Evolutionary conservation across 352 stramenopile genomes (phyloP), one percentile per base, ranked within the genome.

Genomic region (Phytophthora hybrid): DNA sequence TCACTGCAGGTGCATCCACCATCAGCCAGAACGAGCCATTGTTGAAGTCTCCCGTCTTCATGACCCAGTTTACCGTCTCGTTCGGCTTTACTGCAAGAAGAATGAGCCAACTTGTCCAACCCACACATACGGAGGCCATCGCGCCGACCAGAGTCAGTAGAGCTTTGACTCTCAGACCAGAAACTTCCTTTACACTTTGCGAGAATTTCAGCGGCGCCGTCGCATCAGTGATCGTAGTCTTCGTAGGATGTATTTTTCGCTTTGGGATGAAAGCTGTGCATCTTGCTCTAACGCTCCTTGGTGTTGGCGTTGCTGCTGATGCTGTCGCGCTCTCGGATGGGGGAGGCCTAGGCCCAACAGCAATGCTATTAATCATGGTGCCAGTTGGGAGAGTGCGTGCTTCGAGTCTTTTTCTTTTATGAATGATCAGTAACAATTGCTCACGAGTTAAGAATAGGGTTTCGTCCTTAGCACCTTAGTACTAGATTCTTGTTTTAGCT

Each of bases 11-110:
- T 18, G 71, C 51, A 2, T 77, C 55, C 5, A 59, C 56, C 4
- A 82, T 32, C 13, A 71, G 56, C 71, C 76, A 82, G 53, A 79
- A 82, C 1, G 59, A 65, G 2, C 75, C 71, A 26, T 70, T 44
- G 57, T 79, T 71, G 14, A 75, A 73, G 7, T 66, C 63, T 29
- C 52, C 19, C 0, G 76, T 82, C 37, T 65, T 44, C 68, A 79
- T 79, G 41, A 77, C 32, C 16, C n/a, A 53, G 41, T 79, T 82
- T 18, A 77, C 56, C 0, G 46, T 79, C 18, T 59, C 51, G 18
- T 63, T 77, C 0, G 75, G 71, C 6, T 52, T 44, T 5, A 69
- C 47, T 2, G 47, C 73, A 0, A 82, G 37, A 0, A 71, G n/a
- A 13, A 74, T 37, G n/a, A 79, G 49, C 63, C 71, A 74, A 31